Percentiles rank a stretch among this genome's conserved stretches.
Conservation (phyloP, 495 filamentous ascomycete species). For the Podospora tetraspora region DNA sequence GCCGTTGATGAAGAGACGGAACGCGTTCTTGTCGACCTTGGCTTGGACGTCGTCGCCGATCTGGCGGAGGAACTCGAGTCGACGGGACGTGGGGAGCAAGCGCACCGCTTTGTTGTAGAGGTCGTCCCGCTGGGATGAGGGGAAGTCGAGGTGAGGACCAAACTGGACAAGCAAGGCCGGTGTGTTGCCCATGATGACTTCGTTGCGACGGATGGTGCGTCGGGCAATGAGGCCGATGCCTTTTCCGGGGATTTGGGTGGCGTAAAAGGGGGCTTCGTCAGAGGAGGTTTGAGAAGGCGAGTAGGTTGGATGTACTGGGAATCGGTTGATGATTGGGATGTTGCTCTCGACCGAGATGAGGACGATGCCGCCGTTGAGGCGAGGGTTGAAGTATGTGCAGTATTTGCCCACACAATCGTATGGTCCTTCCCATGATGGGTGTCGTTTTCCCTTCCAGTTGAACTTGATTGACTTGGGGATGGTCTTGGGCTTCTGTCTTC, state of each 20-base stretch:
- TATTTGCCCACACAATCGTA: slow-evolving; percentile 33
- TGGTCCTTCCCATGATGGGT: slow-evolving; percentile 31
- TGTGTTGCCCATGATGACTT: slow-evolving; percentile 32
- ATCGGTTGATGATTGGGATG: slow-evolving; percentile 21
- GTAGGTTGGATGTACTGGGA: slow-evolving; percentile 4
- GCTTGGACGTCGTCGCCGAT: slow-evolving; percentile 27
- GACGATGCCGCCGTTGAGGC: slow-evolving; percentile 27
- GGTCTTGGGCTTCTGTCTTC: not conserved
- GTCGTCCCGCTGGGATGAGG: slow-evolving; percentile 11
- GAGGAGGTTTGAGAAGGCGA: not conserved
- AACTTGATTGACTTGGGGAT: not conserved
- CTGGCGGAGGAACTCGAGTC: slow-evolving; percentile 30
- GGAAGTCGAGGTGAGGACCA: slow-evolving; percentile 25
- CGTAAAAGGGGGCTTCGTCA: slow-evolving; percentile 24
- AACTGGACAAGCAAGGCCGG: slow-evolving; percentile 32
- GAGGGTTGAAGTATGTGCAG: slow-evolving; percentile 32
- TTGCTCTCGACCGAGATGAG: slow-evolving; percentile 31
- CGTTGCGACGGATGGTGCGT: slow-evolving; percentile 34
- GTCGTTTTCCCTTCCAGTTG: not conserved
- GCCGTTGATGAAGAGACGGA: slow-evolving; percentile 35
- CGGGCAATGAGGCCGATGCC: slow-evolving; percentile 39
- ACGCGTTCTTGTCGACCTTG: slow-evolving; percentile 39
- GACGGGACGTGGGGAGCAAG: slow-evolving; percentile 21
- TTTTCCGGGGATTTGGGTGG: slow-evolving; percentile 31
- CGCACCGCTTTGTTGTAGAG: slow-evolving; percentile 31